Base-by-base conservation (phyloP, 2,329 filamentous ascomycete species). In the Colletotrichum tabaci region DNA sequence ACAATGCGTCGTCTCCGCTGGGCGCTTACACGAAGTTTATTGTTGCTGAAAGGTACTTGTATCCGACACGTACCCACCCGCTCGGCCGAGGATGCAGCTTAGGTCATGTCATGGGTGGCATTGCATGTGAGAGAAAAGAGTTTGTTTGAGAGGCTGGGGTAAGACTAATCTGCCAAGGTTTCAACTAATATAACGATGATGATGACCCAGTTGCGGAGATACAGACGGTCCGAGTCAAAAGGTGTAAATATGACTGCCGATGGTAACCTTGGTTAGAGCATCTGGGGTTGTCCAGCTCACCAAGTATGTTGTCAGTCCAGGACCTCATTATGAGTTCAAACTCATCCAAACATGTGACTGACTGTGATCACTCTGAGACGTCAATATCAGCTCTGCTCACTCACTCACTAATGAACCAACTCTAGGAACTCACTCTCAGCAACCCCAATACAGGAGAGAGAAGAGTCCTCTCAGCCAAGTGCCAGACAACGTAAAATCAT, bases 61-160 rank as follows among this genome's bases (percentile, higher is more conserved):
- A 26, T 4, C 26, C 26, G 26, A 26, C 26, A 26, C 26, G 26
- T 26, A 26, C 52, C 64, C 23, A 65, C 46, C 30, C 46, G 61
- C 46, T 70, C 38, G 62, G 63, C 67, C 62, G 67, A 70, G 67
- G 62, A 61, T 66, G 62, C 55, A 16, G 62, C 30, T 70, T 66
- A 70, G 62, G 55, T 66, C 66, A 66, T 42, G 55, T 4, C 26
- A 26, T 26, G 26, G 26, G 26, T 26, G 26, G 12, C 16, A 38
- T 66, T n/a, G 62, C 67, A 66, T 70, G 67, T 70, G 62, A 70
- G 67, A 70, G 26, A 26, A 26, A 70, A 23, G 18, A 30, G 26
- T 18, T 26, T 26, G 26, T 26, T 26, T 26, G 26, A 26, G 30
- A 42, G 62, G 42, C 16, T 30, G 49, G 52, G 40, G 18, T 30